Base-by-base conservation (phyloP, 2,329 filamentous ascomycete species). In the Beauveria sp. region DNA sequence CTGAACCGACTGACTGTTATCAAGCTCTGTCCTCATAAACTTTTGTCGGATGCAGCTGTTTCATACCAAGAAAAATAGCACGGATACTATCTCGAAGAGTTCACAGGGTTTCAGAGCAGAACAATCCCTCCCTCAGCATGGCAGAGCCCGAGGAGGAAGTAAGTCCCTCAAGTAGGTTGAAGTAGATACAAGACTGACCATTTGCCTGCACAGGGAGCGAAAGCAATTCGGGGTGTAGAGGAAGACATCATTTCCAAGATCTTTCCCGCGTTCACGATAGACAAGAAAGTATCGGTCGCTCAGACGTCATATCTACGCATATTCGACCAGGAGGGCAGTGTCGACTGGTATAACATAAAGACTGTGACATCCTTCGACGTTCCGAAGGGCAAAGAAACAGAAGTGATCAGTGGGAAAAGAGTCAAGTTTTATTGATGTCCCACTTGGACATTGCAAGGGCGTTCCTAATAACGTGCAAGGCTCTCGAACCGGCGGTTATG, bases 331-430 rank as follows among this genome's bases (percentile, higher is more conserved):
- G 26, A 52, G 50, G 26, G 50, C 50, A 52, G 50, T 34, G 50
- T 52, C 50, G 50, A 52, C 26, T 52, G 50, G 50, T 52, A 52
- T 34, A 52, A 52, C 50, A 52, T 52, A 52, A 52, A 52, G 50
- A 52, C 50, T 52, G 26, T 52, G 26, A 52, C 50, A 26, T 52
- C 51, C 51, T 28, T 28, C 26, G 26, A 28, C 26, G 26, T 28
- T 28, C 26, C 26, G 26, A 28, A 28, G 8, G 26, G 26, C 26
- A 28, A 28, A 28, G 26, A 28, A 28, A 28, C 26, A 28, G 26
- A 28, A 28, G 26, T 28, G 26, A 28, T 28, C 26, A 28, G 26
- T 28, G 26, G 26, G 26, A 28, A 28, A 28, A 28, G 26, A 28
- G 26, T 28, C 26, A 28, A 8, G 26, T 28, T 28, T 28, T 28